phyloP scores from a whole-genome alignment of 495 filamentous ascomycete species.

The Corynascus novoguineensis region DNA sequence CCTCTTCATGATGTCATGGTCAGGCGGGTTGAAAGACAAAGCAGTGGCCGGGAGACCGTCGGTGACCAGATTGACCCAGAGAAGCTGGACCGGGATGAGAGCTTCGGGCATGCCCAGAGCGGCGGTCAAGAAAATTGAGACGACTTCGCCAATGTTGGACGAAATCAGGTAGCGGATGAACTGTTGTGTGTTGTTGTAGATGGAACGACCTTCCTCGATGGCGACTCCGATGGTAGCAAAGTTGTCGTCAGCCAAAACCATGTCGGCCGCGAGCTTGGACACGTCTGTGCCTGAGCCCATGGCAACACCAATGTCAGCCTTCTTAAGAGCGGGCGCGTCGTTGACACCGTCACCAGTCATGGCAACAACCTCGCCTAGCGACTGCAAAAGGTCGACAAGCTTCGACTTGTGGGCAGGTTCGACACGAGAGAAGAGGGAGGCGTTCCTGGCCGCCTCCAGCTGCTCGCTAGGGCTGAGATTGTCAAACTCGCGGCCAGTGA shows the following conservation, averaged over 20 bases:
- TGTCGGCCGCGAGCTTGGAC: slow-evolving; percentile 92
- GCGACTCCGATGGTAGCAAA: slow-evolving; percentile 96
- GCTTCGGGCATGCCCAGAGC: slow-evolving; percentile 97
- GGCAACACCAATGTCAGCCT: slow-evolving; percentile 96
- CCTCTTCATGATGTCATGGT: slow-evolving; percentile 94
- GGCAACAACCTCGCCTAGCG: slow-evolving; percentile 87
- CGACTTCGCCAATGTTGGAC: slow-evolving; percentile 98
- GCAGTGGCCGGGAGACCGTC: slow-evolving; percentile 96
- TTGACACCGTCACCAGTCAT: slow-evolving; percentile 99
- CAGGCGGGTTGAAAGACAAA: slow-evolving; percentile 93
- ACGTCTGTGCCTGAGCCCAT: slow-evolving; percentile 99
- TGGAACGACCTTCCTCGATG: slow-evolving; percentile 94
- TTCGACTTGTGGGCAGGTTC: slow-evolving; percentile 94
- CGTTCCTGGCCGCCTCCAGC: slow-evolving; percentile 73
- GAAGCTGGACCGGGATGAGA: slow-evolving; percentile 90
- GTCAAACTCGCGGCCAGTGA: slow-evolving; percentile 92
- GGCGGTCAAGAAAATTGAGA: slow-evolving; percentile 98
- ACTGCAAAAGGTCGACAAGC: slow-evolving; percentile 93
- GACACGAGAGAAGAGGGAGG: slow-evolving; percentile 92
- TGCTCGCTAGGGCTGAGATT: slow-evolving; percentile 71
- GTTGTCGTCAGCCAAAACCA: slow-evolving; percentile 98
- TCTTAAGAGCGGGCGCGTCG: slow-evolving; percentile 96
- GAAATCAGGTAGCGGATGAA: slow-evolving; percentile 99
- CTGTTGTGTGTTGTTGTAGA: slow-evolving; percentile 99
- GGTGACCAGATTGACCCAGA: slow-evolving; percentile 99